Percentiles rank a stretch among this genome's conserved stretches.
Conservation (phyloP, 129 eudicot genomes). For the Chrysanthemum makinoi region DNA sequence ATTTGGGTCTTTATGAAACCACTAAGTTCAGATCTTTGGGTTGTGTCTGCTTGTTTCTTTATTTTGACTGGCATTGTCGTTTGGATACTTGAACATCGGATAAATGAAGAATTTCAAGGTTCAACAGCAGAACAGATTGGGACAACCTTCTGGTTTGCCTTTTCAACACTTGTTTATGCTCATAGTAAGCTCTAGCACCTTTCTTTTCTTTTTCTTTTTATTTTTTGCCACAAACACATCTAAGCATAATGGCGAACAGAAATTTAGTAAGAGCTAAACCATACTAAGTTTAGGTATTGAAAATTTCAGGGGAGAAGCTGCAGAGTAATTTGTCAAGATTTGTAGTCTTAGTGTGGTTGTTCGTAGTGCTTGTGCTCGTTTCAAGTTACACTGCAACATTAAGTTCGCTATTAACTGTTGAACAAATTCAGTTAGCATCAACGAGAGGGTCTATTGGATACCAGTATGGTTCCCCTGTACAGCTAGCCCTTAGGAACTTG, state of each 20-base stretch:
- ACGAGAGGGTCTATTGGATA: slow-evolving; percentile 18
- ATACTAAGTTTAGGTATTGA: too few species aligned
- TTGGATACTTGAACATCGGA: slow-evolving; percentile 42
- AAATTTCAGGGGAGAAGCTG: slow-evolving; percentile 39
- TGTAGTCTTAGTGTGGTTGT: slow-evolving; percentile 41
- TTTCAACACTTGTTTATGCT: slow-evolving; percentile 37
- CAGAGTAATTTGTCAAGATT: slow-evolving; percentile 42
- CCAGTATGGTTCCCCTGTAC: slow-evolving; percentile 9
- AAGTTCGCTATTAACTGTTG: slow-evolving; percentile 49
- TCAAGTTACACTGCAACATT: slow-evolving; percentile 66
- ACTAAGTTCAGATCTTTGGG: slow-evolving; percentile 35
- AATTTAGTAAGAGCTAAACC: too few species aligned
- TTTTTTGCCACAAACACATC: too few species aligned
- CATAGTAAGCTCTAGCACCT: slow-evolving; percentile 29
- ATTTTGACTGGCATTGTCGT: slow-evolving; percentile 29
- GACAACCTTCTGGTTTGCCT: slow-evolving; percentile 41
- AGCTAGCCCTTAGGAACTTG: not conserved
- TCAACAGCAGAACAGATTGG: slow-evolving; percentile 31
- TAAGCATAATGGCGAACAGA: too few species aligned
- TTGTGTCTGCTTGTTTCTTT: slow-evolving; percentile 29
- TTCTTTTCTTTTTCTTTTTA: too few species aligned
- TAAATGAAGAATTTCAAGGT: slow-evolving; percentile 33
- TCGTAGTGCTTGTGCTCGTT: slow-evolving; percentile 46
- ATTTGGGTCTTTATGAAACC: slow-evolving; percentile 49
- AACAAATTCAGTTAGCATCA: slow-evolving; percentile 38